phyloP scores from a whole-genome alignment of 306 rosid genomes.

The Gynostemma pentaphyllum region DNA sequence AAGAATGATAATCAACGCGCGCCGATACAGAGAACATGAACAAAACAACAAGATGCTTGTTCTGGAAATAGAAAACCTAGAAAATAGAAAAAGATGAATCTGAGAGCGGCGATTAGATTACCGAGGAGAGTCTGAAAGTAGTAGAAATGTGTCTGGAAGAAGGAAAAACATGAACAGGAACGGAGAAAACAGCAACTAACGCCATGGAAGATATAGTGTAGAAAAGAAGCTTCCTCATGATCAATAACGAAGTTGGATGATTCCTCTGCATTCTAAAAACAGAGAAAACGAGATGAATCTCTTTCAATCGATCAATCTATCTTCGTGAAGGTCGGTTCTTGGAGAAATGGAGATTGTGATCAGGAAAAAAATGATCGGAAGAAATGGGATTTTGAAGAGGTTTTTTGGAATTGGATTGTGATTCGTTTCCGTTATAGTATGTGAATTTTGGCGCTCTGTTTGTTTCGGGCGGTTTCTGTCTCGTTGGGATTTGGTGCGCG shows the following conservation, averaged over 20 bases:
- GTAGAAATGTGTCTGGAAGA: conserved; percentile 33
- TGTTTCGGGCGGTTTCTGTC: too few relatives aligned
- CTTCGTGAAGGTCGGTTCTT: not conserved
- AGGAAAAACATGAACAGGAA: conserved; percentile 48
- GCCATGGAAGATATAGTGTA: conserved; percentile 49
- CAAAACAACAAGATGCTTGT: not conserved
- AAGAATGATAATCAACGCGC: not conserved
- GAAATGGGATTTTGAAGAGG: not conserved
- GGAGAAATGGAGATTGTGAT: not conserved
- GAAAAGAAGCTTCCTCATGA: conserved; percentile 50
- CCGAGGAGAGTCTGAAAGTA: conserved; percentile 52
- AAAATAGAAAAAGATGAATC: not conserved
- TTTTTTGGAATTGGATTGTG: too few relatives aligned
- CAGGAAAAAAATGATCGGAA: not conserved
- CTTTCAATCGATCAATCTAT: not conserved
- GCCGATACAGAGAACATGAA: not conserved
- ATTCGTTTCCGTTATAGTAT: too few relatives aligned
- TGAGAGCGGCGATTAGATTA: conserved; percentile 18
- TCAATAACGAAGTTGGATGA: conserved; percentile 23
- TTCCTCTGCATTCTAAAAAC: conserved; percentile 49
- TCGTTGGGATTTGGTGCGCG: too few relatives aligned
- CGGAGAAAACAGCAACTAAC: conserved; percentile 41
- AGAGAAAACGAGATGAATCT: not conserved
- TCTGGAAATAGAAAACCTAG: not conserved
- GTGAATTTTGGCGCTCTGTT: too few relatives aligned